Evolutionary conservation across 176 grass and related monocot species (phyloP), one percentile per base, ranked within the genome.

Genomic region (Poa annua): DNA sequence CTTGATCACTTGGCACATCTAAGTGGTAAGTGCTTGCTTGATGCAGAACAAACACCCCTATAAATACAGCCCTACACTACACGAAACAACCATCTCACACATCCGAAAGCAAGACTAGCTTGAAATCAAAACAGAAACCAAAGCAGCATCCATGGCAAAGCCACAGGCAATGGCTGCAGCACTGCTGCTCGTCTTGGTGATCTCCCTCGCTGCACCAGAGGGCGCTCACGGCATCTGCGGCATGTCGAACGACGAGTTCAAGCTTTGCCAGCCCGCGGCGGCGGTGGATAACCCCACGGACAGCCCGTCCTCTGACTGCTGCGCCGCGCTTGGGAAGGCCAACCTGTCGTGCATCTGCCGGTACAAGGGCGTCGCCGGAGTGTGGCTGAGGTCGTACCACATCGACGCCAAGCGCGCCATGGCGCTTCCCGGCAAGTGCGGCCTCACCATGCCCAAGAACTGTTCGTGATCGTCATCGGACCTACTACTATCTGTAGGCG

Each of bases 391-490:
- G 36, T 81, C 87, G 33, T 87, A 90, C 29, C 88, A 91, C 50
- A 92, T 95, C 48, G 79, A 95, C 49, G 78, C 90, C 6, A 50
- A 32, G 41, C 75, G 88, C 8, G 93, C 93, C 71, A 88, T 92
- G 90, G 78, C 86, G 21, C 72, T 95, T 51, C 79, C 79, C 1
- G 79, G 34, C 65, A 81, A 81, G n/a, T 71, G 79, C 50, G 65
- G 50, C 33, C 45, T 48, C 45, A 48, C 45, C 45, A 47, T 73
- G 80, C 80, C 80, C 1, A 16, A 3, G 24, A 73, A 61, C 38
- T 82, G 67, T 38, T 73, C 62, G 0, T 67, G 62, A 51, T 35
- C n/a, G n/a, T n/a, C 11, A 35, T 50, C 6, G 5, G 48, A 53
- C 29, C 16, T 38, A 42, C 7, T 44, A 10, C 2, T 10, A 29